Evolutionary conservation across 163 green algal genomes (phyloP).

Genomic region (Volvox carteri): DNA sequence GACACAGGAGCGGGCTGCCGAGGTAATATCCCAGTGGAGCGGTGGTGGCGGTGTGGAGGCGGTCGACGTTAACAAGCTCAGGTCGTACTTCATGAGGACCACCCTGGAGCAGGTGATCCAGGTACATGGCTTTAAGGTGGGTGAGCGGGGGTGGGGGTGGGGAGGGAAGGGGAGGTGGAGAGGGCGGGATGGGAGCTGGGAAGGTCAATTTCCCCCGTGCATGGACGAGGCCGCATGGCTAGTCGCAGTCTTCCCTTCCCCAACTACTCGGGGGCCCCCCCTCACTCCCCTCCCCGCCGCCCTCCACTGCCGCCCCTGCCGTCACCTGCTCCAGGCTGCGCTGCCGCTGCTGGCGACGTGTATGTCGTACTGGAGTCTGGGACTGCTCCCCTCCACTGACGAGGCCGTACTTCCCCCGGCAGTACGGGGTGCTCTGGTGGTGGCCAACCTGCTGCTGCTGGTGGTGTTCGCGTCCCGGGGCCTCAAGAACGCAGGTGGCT

Average conservation of each 20-base stretch:
- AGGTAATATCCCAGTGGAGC: conserved; percentile 34
- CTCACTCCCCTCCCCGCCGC: not conserved
- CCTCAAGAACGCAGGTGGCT: not conserved
- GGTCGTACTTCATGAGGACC: conserved; percentile 3
- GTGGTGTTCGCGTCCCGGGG: conserved; percentile 1
- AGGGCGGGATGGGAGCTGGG: not conserved
- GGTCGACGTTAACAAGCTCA: conserved; percentile 14
- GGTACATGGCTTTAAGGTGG: not conserved
- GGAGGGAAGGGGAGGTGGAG: not conserved
- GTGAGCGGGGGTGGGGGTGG: not conserved
- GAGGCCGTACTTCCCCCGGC: conserved; percentile 35
- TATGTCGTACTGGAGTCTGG: conserved; percentile 19
- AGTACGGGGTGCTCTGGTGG: conserved; percentile 41
- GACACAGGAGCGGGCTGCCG: not conserved
- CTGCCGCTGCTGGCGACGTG: not conserved
- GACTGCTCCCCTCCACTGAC: conserved; percentile 26
- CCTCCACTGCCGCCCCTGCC: not conserved
- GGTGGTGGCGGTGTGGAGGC: not conserved
- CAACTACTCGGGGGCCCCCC: too few species aligned
- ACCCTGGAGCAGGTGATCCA: not conserved
- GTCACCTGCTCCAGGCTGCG: not conserved
- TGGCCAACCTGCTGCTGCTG: conserved; percentile 34
- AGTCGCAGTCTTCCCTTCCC: not conserved
- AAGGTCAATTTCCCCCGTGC: not conserved
- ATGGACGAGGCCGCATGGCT: too few species aligned